A percentile compares a stretch with the other conserved stretches of the same genome.
Evolutionary conservation across 257 asterid genomes (phyloP).

Genomic region (Solanum bulbocastanum): DNA sequence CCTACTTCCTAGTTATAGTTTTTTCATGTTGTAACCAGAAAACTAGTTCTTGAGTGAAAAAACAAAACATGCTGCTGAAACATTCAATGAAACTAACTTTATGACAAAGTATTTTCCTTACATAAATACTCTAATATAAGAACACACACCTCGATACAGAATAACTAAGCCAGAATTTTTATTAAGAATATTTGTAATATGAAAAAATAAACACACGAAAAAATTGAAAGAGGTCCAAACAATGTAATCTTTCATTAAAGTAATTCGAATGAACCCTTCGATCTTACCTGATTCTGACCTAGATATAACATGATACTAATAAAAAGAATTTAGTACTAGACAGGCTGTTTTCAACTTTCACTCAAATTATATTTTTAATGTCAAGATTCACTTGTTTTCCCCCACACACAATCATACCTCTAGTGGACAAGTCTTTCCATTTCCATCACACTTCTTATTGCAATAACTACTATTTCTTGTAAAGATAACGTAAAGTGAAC

Average conservation of each 20-base stretch:
- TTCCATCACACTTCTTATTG: constrained; percentile 35
- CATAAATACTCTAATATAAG: not conserved
- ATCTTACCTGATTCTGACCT: not conserved
- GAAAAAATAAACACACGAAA: fast-evolving
- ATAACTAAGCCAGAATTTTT: not conserved
- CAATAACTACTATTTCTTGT: constrained; percentile 39
- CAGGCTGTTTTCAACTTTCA: constrained; percentile 21
- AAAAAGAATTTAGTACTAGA: not conserved
- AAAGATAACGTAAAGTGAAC: constrained; percentile 67
- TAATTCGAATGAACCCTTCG: fast-evolving
- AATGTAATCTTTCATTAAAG: too few species aligned
- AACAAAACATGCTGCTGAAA: not conserved
- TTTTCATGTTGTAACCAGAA: not conserved
- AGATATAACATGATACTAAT: not conserved
- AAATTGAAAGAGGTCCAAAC: fast-evolving
- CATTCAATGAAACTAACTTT: not conserved
- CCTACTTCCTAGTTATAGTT: not conserved
- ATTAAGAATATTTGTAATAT: fast-evolving
- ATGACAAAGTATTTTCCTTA: not conserved
- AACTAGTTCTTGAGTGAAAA: not conserved
- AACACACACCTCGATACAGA: not conserved
- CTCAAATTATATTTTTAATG: not conserved
- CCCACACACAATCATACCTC: constrained; percentile 55
- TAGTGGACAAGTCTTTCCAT: constrained; percentile 15
- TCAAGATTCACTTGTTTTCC: constrained; percentile 13